Evolutionary conservation across 768 basidiomycete genomes (phyloP).

Genomic region (Xanthoconium stramineum): DNA sequence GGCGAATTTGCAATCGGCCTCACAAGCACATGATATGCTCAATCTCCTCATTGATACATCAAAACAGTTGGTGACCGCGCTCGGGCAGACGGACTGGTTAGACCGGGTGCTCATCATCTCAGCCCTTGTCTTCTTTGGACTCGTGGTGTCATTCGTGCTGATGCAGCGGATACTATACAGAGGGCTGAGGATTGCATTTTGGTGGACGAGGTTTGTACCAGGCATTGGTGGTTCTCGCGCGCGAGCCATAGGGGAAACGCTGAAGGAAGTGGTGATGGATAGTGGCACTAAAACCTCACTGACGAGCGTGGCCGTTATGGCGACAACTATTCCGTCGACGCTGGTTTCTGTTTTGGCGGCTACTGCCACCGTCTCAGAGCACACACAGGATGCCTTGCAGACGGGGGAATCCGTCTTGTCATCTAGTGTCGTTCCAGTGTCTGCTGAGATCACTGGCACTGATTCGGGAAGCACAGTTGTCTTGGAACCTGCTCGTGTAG

Average conservation of each 20-base stretch:
- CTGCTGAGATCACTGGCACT: not conserved
- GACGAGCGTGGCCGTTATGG: slow-evolving; percentile 5
- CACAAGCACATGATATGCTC: slow-evolving; percentile 73
- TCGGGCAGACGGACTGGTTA: slow-evolving; percentile 89
- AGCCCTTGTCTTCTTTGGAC: slow-evolving; percentile 77
- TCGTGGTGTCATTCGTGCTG: slow-evolving; percentile 82
- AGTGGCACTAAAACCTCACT: not conserved
- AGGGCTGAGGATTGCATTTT: slow-evolving; percentile 74
- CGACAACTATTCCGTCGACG: slow-evolving; percentile 4
- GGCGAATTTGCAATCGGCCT: slow-evolving; percentile 68
- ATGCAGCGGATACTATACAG: slow-evolving; percentile 85
- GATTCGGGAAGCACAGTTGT: not conserved
- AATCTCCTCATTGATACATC: slow-evolving; percentile 71
- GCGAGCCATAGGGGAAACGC: not conserved
- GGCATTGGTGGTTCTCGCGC: slow-evolving; percentile 1
- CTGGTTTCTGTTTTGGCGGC: slow-evolving; percentile 11
- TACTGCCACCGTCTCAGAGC: not conserved
- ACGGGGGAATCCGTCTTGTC: not conserved
- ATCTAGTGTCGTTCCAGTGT: not conserved
- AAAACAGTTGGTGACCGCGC: slow-evolving; percentile 77
- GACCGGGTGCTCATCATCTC: slow-evolving; percentile 85
- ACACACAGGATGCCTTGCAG: not conserved
- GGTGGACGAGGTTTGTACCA: slow-evolving; percentile 83
- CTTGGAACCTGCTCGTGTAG: slow-evolving; percentile 10
- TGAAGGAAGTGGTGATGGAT: slow-evolving; percentile 9